Evolutionary conservation across 1,284 basidiomycete species (phyloP), one percentile per base, ranked within the genome.

Genomic region (Takashimella tepidaria): DNA sequence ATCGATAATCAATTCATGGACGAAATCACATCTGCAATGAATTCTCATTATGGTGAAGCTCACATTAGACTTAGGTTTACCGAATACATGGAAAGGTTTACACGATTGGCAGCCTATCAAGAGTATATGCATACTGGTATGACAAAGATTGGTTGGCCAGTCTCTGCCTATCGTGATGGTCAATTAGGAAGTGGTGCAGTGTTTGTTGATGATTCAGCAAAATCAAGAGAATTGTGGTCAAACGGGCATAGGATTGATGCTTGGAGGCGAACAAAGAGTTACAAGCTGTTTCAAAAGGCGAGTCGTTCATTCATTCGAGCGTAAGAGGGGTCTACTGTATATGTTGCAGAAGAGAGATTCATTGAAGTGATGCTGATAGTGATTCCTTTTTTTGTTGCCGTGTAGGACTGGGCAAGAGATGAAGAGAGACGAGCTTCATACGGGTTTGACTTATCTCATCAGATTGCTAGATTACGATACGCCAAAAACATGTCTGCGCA

Each of bases 1-100:
- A 77, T 82, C 25, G 93, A 97, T 68, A 87, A 84, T 61, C 60
- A 86, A 12, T 95, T 97, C 74, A 89, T 97, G 68, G 91, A 97
- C 55, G 93, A 97, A 85, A 81, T 89, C 52, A 78, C 82, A n/a
- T 71, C 80, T 13, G 85, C 87, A 1, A 86, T 89, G 45, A 78
- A 81, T 13, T 81, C 81, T 12, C 88, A 90, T 66, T 89, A 84
- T 63, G 87, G 88, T 45, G 90, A 93, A 72, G 76, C 80, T 8
- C 79, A 85, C 58, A 83, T 93, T n/a, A 84, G 89, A 4, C 78
- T 84, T 8, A 81, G 88, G 12, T 86, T 91, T 64, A 81, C 83
- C 13, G 89, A 92, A 61, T 92, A 89, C 65, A 81, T 86, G 3
- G 69, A 73, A 45, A 81, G 87, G 4, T 92, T 93, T 68, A 81